Base-by-base conservation (phyloP, 2,329 filamentous ascomycete species). In the Harringtonia aguacate region DNA sequence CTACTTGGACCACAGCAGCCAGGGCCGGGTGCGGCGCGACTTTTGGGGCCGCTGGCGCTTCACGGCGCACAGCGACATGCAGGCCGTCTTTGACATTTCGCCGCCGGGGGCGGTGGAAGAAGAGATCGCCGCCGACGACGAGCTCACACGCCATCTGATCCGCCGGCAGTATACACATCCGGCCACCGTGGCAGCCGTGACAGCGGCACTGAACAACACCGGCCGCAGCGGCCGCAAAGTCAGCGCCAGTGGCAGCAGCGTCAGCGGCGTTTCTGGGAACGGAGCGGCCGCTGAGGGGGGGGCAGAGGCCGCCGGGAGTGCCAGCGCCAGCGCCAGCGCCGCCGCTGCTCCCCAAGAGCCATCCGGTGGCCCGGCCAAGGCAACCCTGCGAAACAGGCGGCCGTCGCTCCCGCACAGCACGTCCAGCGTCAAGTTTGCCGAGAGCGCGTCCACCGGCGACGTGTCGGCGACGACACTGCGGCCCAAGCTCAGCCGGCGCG, bases 1-100 rank as follows among this genome's bases (percentile, higher is more conserved):
- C 15, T 7, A 10, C 18, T 7, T 17, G 15, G 6, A 5, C 2
- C 20, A n/a, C 21, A 35, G 12, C 29, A 29, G 18, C 14, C 17
- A 13, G 8, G 41, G 27, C 47, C 40, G 41, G 49, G 51, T 14
- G 48, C 29, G 18, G 28, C n/a, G 30, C 34, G 69, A 67, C 49
- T 82, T 84, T 55, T 85, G 80, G 77, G 75, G 80, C 52, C 77
- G 73, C 58, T 80, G 75, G 65, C 71, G 74, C 38, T 77, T 88
- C 56, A 82, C 79, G 8, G 79, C 78, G 9, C 81, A 87, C 57
- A 75, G 80, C 18, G 83, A 86, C 56, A 69, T 88, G 29, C 75
- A 82, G 37, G 74, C 79, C 12, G 84, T 87, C 2, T 88, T 88
- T 49, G 79, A 86, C 41, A 69, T 81, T 22, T 72, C 82, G 34